Percentiles rank a stretch among this genome's conserved stretches.
These are phyloP conservation scores for Candida piceae DNA, from an alignment of 805 yeast genomes.

Conservation along the genomic window DNA sequence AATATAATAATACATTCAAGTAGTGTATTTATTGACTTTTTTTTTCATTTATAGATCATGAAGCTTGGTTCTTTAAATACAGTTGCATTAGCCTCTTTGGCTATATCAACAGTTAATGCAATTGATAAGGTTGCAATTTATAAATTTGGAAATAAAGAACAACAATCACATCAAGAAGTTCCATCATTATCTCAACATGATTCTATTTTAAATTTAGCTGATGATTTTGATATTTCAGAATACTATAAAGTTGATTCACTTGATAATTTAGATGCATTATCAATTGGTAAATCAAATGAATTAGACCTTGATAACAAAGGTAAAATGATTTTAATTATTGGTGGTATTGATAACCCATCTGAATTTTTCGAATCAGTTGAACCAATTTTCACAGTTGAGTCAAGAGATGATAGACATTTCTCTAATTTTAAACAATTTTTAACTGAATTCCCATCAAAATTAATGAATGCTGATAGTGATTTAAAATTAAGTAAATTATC, in stretches of 20 bases:
- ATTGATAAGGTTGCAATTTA: constrained; percentile 25
- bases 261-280: constrained; percentile 17
- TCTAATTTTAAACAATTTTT: constrained; percentile 18
- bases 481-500: constrained; percentile 22
- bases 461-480: constrained; percentile 10
- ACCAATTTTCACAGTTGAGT: constrained; percentile 20
- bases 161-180: neutral
- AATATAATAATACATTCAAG: no score
- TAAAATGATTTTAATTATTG: constrained; percentile 34
- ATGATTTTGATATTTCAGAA: constrained; percentile 37
- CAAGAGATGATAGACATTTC: constrained; percentile 18
- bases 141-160: no score
- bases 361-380: constrained; percentile 20
- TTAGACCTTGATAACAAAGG: constrained; percentile 17
- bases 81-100: constrained; percentile 5
- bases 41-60: no score
- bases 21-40: no score
- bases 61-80: constrained; percentile 3
- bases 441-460: constrained; percentile 21
- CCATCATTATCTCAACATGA: constrained; percentile 24
- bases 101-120: constrained; percentile 10
- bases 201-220: constrained; percentile 41
- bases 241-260: constrained; percentile 31
- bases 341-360: constrained; percentile 37
- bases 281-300: constrained; percentile 15